Evolutionary conservation across 2,329 filamentous ascomycete genomes (phyloP), one percentile per base, ranked within the genome.

Genomic region (Penicillium sp.): DNA sequence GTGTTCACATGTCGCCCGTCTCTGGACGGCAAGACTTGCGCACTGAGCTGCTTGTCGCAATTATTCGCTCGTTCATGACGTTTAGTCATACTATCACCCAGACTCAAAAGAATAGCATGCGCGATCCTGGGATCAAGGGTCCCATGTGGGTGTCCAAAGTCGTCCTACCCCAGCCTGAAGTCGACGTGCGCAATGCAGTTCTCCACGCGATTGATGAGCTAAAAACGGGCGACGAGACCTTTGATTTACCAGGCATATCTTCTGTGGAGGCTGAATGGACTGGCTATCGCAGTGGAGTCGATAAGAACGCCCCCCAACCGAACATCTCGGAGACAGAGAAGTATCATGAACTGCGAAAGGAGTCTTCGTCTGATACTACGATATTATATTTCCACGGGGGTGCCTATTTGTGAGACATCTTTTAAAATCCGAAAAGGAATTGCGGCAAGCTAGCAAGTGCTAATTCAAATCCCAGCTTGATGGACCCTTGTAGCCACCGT

Each of bases 81-180:
- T 73, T 76, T 3, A 69, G 72, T 2, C 74, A 72, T 13, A 77
- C 84, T 21, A 73, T 95, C 20, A 76, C 80, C 0, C 80, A 84
- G 54, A 73, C 82, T 6, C 93, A 97, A 71, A 76, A 73, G 34
- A 62, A 83, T n/a, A 82, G 83, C 1, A 73, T 82, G 37, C 83
- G 78, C 51, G 87, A 89, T 47, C 81, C 81, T 0, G 85, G 84
- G 0, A 77, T 95, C 65, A 91, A 90, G 67, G 91, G 91, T 3
- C 83, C 82, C 37, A 84, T 94, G 58, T 97, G 92, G 92, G 80
- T 96, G 20, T 87, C 86, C 62, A 88, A 84, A 48, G 86, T 89
- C 34, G 82, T 80, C 0, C 75, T 90, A 13, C 82, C 84, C 0
- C 74, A 75, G 2, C 88, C 82, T 0, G 79, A 73, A 40, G 51